phyloP scores from a whole-genome alignment of 78 protist species.

The Mantamonas sphyraenae region DNA sequence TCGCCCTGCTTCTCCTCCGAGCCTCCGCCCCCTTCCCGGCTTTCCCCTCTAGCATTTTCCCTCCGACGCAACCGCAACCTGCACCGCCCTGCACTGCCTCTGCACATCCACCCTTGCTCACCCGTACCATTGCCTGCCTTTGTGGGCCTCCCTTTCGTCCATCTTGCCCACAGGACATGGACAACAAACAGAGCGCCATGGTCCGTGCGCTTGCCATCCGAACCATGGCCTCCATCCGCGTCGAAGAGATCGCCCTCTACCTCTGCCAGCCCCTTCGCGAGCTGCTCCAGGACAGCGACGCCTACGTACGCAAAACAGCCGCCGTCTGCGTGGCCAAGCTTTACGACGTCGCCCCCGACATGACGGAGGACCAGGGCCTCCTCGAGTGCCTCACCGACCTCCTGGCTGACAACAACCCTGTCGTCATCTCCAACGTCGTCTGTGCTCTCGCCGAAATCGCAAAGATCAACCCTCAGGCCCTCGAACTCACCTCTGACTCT shows the following conservation, averaged over 20 bases:
- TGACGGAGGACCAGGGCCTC: conserved; percentile 66
- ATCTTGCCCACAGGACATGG: background rate
- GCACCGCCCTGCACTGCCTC: no score
- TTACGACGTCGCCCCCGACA: conserved; percentile 81
- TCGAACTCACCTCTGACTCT: conserved; percentile 39
- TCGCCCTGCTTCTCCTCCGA: no score
- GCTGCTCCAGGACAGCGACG: conserved; percentile 82
- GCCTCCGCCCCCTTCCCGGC: no score
- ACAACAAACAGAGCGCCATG: conserved; percentile 90
- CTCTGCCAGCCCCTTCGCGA: conserved; percentile 82
- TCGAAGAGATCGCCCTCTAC: conserved; percentile 86
- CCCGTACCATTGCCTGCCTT: no score
- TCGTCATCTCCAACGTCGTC: conserved; percentile 97
- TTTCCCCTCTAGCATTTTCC: no score
- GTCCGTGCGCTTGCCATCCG: conserved; percentile 97
- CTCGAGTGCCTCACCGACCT: conserved; percentile 40
- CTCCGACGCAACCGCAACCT: no score
- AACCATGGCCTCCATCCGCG: conserved; percentile 98
- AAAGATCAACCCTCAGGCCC: conserved; percentile 39
- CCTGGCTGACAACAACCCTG: conserved; percentile 92
- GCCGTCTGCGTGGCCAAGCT: conserved; percentile 97
- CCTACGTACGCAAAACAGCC: conserved; percentile 97
- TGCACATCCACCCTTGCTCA: no score
- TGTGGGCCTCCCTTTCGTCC: no score
- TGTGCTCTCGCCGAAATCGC: conserved; percentile 89